Evolutionary conservation across 352 stramenopile genomes (phyloP), one percentile per base, ranked within the genome.

Genomic region (Halophytophthora polymorphica): DNA sequence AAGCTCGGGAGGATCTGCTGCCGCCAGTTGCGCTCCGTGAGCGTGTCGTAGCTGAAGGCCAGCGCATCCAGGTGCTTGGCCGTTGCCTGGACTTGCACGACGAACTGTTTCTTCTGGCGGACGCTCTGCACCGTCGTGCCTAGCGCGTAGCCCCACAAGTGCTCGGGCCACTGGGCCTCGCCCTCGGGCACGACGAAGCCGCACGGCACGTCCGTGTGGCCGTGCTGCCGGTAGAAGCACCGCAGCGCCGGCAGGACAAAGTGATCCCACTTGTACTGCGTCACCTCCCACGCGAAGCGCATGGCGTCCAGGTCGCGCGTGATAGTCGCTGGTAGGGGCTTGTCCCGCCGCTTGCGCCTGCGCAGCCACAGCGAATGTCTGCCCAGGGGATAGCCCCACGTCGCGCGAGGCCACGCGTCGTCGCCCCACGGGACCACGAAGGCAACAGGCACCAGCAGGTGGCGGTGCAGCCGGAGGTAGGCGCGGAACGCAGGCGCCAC

Each of bases 31-130:
- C 55, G 52, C 45, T 42, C 64, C 39, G 35, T 58, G 43, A 77
- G 70, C 29, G 63, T 60, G 28, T 75, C 79, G 13, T 42, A 48
- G 38, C 63, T 64, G 39, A 85, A 80, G 1, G 60, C 58, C 35
- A 86, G 53, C 2, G 22, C 48, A 15, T 53, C n/a, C 6, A 88
- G 57, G 14, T 65, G 66, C 3, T 56, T 44, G 8, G 49, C 21
- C 17, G 53, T 66, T 21, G 15, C 38, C 35, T 62, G 41, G 36
- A 73, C 35, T 49, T 71, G 62, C 22, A 39, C 15, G 22, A 42
- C 37, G 48, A 71, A 78, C 7, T 38, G 15, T 15, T 67, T 47
- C 2, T 23, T 53, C 4, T 36, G 55, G 0, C 73, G 69, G 13
- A 79, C 50, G 21, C 53, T 51, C 49, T 66, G 66, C n/a, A 84